phyloP scores from a whole-genome alignment of 108 stramenopile species.

The Nitzschia sp. region DNA sequence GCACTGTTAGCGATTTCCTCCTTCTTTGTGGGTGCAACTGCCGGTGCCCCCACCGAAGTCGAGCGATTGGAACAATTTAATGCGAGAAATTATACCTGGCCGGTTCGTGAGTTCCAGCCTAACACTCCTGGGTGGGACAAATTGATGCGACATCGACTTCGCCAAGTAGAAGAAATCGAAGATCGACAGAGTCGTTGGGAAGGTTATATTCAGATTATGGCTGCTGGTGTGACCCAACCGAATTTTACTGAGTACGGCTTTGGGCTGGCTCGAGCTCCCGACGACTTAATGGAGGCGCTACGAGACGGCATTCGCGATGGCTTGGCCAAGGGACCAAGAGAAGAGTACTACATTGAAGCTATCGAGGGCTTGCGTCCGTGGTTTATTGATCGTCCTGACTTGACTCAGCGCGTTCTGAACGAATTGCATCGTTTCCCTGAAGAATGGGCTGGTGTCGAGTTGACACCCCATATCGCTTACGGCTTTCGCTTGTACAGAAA shows the following conservation, averaged over 20 bases:
- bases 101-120: constrained; percentile 46
- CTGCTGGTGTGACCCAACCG: constrained; percentile 39
- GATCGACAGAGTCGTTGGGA: constrained; percentile 45
- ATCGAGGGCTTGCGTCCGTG: constrained; percentile 42
- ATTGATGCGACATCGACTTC: constrained; percentile 54
- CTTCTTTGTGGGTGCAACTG: too few relatives aligned
- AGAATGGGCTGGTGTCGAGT: constrained; percentile 57
- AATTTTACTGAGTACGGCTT: constrained; percentile 80
- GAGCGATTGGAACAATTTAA: constrained; percentile 56
- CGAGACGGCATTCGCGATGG: constrained; percentile 45
- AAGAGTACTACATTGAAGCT: constrained; percentile 36
- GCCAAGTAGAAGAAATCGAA: constrained; percentile 55
- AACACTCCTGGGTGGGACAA: constrained; percentile 62
- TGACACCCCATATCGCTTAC: constrained; percentile 61
- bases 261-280: constrained; percentile 61
- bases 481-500: constrained; percentile 81
- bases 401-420: constrained; percentile 47
- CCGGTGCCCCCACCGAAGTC: constrained; percentile 7
- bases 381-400: constrained; percentile 50
- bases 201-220: constrained; percentile 58
- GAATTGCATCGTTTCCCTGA: constrained; percentile 68
- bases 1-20: too few relatives aligned
- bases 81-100: constrained; percentile 71
- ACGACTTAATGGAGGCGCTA: constrained; percentile 50
- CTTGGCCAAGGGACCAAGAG: constrained; percentile 16